phyloP scores from a whole-genome alignment of 768 basidiomycete species.

The Lenzites betulinus region DNA sequence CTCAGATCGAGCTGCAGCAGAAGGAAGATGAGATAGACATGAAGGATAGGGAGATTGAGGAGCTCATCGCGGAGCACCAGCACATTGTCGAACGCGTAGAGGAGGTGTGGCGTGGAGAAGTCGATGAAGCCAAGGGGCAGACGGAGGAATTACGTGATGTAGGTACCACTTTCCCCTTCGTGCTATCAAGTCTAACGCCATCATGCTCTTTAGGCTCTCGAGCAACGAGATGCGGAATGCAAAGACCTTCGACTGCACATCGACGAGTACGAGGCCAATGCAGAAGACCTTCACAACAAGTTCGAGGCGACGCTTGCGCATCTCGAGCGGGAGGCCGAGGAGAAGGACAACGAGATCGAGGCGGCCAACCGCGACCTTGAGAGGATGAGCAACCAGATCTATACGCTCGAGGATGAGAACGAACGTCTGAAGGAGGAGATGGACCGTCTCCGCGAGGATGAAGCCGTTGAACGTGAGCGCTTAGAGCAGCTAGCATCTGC shows the following conservation, averaged over 20 bases:
- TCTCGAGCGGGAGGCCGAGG: conserved; percentile 75
- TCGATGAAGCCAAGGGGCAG: conserved; percentile 76
- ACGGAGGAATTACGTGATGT: conserved; percentile 81
- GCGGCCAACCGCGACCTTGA: conserved; percentile 76
- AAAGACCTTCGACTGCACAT: conserved; percentile 73
- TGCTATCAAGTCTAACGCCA: background rate
- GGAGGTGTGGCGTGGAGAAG: conserved; percentile 86
- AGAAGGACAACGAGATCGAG: conserved; percentile 79
- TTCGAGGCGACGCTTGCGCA: conserved; percentile 76
- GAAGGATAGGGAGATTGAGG: conserved; percentile 76
- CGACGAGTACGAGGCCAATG: conserved; percentile 73
- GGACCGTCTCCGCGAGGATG: conserved; percentile 71
- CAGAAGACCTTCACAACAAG: conserved; percentile 68
- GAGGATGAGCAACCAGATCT: conserved; percentile 74
- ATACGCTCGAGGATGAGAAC: conserved; percentile 83
- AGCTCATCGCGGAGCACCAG: conserved; percentile 73
- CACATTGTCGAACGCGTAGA: conserved; percentile 74
- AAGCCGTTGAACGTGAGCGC: conserved; percentile 65
- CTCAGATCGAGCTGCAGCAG: conserved; percentile 80
- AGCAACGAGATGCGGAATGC: conserved; percentile 79
- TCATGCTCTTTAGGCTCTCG: conserved; percentile 53
- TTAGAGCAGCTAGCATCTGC: conserved; percentile 66
- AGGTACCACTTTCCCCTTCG: conserved; percentile 25
- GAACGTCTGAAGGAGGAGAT: conserved; percentile 75
- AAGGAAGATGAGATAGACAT: conserved; percentile 86